Evolutionary conservation across 2,329 filamentous ascomycete species (phyloP).

Genomic region (Coleophoma eucalyptorum): DNA sequence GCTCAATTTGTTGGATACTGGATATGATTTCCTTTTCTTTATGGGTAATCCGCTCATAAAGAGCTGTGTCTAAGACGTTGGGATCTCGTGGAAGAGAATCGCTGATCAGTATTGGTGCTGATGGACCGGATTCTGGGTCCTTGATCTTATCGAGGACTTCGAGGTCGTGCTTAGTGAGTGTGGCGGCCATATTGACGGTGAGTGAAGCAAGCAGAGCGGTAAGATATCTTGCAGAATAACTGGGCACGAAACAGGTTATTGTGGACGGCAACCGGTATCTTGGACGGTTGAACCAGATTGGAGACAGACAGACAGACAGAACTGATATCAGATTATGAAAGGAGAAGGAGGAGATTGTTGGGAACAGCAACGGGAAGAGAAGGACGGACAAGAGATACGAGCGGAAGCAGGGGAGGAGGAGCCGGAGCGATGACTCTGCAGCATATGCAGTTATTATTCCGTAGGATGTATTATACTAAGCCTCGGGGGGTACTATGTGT

Average conservation of each 20-base stretch:
- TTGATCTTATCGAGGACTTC: constrained; percentile 64
- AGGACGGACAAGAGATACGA: neutral
- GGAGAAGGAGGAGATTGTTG: neutral
- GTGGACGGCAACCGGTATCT: too few relatives aligned
- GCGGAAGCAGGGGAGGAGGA: neutral
- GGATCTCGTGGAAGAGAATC: constrained; percentile 49
- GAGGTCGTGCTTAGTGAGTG: constrained; percentile 54
- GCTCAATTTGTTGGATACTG: constrained; percentile 51
- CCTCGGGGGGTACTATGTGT: too few relatives aligned
- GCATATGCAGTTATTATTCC: too few relatives aligned
- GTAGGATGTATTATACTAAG: too few relatives aligned
- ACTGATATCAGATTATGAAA: neutral
- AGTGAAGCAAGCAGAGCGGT: too few relatives aligned
- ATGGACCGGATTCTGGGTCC: constrained; percentile 60
- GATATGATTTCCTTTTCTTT: constrained; percentile 51
- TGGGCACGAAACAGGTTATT: too few relatives aligned
- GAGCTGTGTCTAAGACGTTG: constrained; percentile 43
- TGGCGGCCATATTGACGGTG: constrained; percentile 39
- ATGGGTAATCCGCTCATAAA: constrained; percentile 47
- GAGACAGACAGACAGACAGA: too few relatives aligned
- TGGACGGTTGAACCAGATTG: too few relatives aligned
- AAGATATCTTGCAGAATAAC: too few relatives aligned
- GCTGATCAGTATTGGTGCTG: constrained; percentile 50
- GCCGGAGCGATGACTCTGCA: too few relatives aligned
- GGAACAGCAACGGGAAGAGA: neutral